Evolutionary conservation across 108 stramenopile genomes (phyloP).

Genomic region (Epithemia pelagica): DNA sequence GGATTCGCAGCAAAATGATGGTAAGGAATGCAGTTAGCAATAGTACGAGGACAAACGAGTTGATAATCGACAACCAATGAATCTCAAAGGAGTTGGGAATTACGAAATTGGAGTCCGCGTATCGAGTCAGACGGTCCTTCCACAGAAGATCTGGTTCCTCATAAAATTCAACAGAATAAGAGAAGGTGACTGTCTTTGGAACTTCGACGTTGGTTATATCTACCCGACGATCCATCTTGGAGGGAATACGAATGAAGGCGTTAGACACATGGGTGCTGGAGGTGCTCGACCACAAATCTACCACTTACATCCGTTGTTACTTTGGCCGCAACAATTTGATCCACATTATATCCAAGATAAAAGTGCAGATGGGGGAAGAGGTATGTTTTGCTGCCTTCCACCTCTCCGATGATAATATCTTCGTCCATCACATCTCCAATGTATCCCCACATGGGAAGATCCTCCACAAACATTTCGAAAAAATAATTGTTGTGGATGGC

Average conservation of each 20-base stretch:
- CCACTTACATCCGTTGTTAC: slow-evolving; percentile 71
- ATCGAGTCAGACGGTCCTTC: slow-evolving; percentile 83
- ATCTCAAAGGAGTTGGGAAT: slow-evolving; percentile 86
- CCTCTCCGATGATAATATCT: slow-evolving; percentile 73
- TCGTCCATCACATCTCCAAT: slow-evolving; percentile 78
- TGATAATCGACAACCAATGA: slow-evolving; percentile 97
- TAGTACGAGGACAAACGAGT: slow-evolving; percentile 93
- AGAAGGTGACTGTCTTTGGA: slow-evolving; percentile 76
- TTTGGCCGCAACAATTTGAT: slow-evolving; percentile 86
- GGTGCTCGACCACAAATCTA: background rate
- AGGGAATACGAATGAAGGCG: slow-evolving; percentile 2
- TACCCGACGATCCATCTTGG: slow-evolving; percentile 59
- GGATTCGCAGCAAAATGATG: slow-evolving; percentile 90
- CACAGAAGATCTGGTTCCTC: slow-evolving; percentile 62
- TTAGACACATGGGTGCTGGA: too few relatives aligned
- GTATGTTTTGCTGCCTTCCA: slow-evolving; percentile 59
- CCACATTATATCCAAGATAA: slow-evolving; percentile 77
- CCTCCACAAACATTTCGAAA: slow-evolving; percentile 98
- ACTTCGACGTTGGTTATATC: slow-evolving; percentile 84
- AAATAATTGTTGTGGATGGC: slow-evolving; percentile 93
- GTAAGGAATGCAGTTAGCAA: slow-evolving; percentile 94
- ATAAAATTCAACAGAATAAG: slow-evolving; percentile 92
- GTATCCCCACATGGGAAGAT: slow-evolving; percentile 97
- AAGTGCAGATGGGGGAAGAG: slow-evolving; percentile 93
- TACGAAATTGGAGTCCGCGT: slow-evolving; percentile 81